Evolutionary conservation across 1,139 yeast species (phyloP).

Genomic region (Pichia sp.): DNA sequence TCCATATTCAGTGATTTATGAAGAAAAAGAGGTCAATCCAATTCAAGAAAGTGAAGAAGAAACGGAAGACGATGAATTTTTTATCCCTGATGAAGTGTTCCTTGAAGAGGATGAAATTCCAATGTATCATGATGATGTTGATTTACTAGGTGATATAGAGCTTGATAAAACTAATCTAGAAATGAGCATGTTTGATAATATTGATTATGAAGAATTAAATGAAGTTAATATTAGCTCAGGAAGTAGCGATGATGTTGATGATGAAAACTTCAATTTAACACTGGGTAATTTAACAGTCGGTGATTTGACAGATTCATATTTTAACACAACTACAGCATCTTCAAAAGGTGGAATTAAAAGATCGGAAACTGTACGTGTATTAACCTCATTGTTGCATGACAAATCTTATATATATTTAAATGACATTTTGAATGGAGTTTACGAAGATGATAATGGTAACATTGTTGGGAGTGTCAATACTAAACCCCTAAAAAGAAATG

Average conservation of each 20-base stretch:
- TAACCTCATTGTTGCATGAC: slow-evolving; percentile 17
- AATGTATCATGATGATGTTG: slow-evolving; percentile 5
- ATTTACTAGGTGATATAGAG: slow-evolving; percentile 6
- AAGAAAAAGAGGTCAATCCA: neutral
- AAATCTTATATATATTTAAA: slow-evolving; percentile 28
- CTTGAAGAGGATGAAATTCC: neutral
- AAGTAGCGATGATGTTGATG: neutral
- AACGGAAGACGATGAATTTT: neutral
- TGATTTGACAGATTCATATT: neutral
- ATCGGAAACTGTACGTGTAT: slow-evolving; percentile 1
- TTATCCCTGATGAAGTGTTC: neutral
- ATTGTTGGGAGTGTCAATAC: neutral
- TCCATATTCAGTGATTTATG: neutral
- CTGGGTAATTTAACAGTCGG: neutral
- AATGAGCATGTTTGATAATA: neutral
- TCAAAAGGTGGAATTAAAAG: neutral
- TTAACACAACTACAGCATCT: neutral
- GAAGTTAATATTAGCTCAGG: neutral
- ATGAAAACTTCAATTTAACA: neutral
- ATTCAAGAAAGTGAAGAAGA: neutral
- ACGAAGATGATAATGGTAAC: slow-evolving; percentile 2
- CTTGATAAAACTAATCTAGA: slow-evolving; percentile 1
- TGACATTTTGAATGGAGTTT: slow-evolving; percentile 20
- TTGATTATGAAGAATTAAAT: neutral
- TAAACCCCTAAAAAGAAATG: neutral